phyloP scores from a whole-genome alignment of 2,329 filamentous ascomycete species.

The Verticillium nonalfalfae region DNA sequence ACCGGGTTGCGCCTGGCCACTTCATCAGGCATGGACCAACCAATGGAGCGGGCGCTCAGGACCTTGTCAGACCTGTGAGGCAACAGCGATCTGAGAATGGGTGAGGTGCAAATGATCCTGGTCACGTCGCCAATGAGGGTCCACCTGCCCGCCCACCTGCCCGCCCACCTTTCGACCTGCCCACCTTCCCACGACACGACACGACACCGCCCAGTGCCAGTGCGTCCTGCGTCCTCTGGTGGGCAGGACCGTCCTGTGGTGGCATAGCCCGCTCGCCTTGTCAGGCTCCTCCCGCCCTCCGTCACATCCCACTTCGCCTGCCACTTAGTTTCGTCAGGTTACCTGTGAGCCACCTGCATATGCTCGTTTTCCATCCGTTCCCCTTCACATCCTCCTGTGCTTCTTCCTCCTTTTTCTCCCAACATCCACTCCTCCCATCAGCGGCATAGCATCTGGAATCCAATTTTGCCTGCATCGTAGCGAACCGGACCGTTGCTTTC shows the following conservation, averaged over 20 bases:
- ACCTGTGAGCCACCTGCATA: neutral
- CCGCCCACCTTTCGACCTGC: neutral
- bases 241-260: too few species aligned
- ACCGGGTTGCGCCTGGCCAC: neutral
- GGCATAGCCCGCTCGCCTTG: neutral
- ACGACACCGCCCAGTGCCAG: neutral
- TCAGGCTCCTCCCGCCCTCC: neutral
- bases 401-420: neutral
- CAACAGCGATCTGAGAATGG: neutral
- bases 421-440: neutral
- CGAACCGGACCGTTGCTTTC: neutral
- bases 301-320: neutral
- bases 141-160: neutral
- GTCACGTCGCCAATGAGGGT: neutral
- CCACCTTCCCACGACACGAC: neutral
- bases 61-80: neutral
- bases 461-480: neutral
- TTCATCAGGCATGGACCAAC: neutral
- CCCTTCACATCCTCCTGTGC: neutral
- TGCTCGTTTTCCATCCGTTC: neutral
- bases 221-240: neutral
- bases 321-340: neutral
- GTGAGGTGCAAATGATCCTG: neutral
- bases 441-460: neutral
- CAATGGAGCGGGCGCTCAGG: neutral